Evolutionary conservation across 2,329 filamentous ascomycete species (phyloP).

Genomic region (Alternaria sp.): DNA sequence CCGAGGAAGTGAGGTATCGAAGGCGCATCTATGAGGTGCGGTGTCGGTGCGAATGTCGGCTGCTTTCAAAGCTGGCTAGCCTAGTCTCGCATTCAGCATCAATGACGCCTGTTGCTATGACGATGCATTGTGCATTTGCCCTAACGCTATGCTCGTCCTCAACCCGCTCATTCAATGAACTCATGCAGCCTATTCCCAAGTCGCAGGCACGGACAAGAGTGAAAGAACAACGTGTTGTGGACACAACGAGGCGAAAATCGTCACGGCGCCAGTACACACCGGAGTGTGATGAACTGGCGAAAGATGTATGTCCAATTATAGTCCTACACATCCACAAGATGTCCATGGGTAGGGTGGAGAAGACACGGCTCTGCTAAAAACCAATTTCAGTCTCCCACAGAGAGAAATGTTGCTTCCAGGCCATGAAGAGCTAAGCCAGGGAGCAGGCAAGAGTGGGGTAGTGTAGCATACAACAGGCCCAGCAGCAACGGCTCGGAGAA

Average conservation of each 20-base stretch:
- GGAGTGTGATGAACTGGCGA: background rate
- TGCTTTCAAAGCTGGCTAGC: background rate
- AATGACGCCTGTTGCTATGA: background rate
- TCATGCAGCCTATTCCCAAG: background rate
- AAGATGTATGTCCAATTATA: conserved; percentile 59
- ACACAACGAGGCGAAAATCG: background rate
- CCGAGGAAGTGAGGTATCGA: conserved; percentile 31
- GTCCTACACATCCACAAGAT: conserved; percentile 54
- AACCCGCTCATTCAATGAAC: background rate
- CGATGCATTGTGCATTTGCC: background rate
- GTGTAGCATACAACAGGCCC: conserved; percentile 18
- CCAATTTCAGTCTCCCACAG: conserved; percentile 61
- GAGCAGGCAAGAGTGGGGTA: conserved; percentile 62
- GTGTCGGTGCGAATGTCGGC: background rate
- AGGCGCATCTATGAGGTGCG: conserved; percentile 31
- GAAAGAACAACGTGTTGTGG: background rate
- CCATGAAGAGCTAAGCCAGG: conserved; percentile 56
- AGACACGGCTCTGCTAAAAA: conserved; percentile 64
- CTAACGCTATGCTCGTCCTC: background rate
- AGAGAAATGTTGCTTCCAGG: conserved; percentile 60
- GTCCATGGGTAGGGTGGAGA: conserved; percentile 60
- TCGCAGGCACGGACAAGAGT: too few relatives aligned
- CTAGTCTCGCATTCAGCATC: background rate
- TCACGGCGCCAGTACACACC: background rate
- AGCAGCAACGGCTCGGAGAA: conserved; percentile 23